Base-by-base conservation (phyloP, 805 yeast species). In the Starmerella cellae region DNA sequence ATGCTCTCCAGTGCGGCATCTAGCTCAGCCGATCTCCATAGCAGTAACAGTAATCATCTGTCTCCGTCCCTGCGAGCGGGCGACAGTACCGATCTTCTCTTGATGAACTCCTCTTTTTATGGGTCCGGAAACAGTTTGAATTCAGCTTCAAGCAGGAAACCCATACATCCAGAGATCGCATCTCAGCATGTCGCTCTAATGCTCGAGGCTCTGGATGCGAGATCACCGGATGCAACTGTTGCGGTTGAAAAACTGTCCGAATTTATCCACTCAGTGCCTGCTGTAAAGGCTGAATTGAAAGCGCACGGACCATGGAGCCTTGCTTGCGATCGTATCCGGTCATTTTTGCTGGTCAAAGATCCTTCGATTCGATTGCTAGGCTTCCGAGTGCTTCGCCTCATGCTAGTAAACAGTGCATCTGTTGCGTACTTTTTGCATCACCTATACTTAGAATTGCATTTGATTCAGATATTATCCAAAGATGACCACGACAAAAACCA, bases 361-460 rank as follows among this genome's bases (percentile, higher is more conserved):
- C 67, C 76, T 23, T 77, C 74, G 44, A 79, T 82, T 1, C 68
- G 78, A 6, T 80, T 87, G 0, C 70, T 84, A 2, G 94, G 87
- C 0, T 84, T 76, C 58, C 66, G 94, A 38, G 68, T 84, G 1
- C 69, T 84, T 19, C 64, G 95, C 16, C 71, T 79, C 49, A 64
- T 82, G 16, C 64, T 80, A 17, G 69, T 70, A 27, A 73, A 73
- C 46, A 55, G 65, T 13, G 71, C 70, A 5, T 73, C 85, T 2
- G 55, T 83, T 5, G 59, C 63, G n/a, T 59, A 68, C 2, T 61
- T 85, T 48, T 62, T 74, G 8, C 65, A 68, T 13, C 60, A 74
- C 27, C 71, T 76, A 18, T 28, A 35, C 44, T 55, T 82, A 4
- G 82, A 83, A 44, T 67, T 73, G 2, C 74, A 78, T 47, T 57